Percentiles rank a stretch among this genome's conserved stretches.
Evolutionary conservation across 1,284 basidiomycete species (phyloP).

Genomic region (Schizopora paradoxa): DNA sequence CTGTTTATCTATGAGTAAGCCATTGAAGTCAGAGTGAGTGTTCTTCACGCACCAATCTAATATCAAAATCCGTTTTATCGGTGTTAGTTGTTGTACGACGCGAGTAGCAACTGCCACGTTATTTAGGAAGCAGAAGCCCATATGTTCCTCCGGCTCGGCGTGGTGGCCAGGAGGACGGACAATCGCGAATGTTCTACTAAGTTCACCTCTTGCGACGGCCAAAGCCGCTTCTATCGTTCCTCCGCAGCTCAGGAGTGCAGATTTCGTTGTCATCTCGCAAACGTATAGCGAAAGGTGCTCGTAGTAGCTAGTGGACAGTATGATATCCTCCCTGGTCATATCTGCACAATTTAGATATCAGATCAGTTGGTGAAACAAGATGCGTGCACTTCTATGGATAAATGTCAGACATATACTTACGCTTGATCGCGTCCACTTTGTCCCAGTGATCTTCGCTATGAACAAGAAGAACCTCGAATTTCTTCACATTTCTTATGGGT

Average conservation of each 20-base stretch:
- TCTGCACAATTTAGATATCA: slow-evolving; percentile 37
- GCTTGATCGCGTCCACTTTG: slow-evolving; percentile 73
- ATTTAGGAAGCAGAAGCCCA: slow-evolving; percentile 99
- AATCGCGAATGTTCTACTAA: slow-evolving; percentile 91
- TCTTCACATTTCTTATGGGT: slow-evolving; percentile 66
- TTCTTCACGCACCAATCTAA: slow-evolving; percentile 78
- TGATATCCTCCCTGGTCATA: slow-evolving; percentile 67
- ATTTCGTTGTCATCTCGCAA: slow-evolving; percentile 77
- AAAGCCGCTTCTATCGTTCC: slow-evolving; percentile 90
- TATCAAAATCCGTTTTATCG: slow-evolving; percentile 80
- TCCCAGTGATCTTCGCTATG: slow-evolving; percentile 91
- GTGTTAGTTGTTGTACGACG: slow-evolving; percentile 67
- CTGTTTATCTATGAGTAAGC: slow-evolving; percentile 36
- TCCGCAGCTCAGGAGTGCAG: slow-evolving; percentile 87
- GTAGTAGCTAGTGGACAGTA: slow-evolving; percentile 74
- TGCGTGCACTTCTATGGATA: slow-evolving; percentile 13
- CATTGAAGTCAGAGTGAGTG: slow-evolving; percentile 11
- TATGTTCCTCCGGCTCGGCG: slow-evolving; percentile 94
- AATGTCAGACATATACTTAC: slow-evolving; percentile 40
- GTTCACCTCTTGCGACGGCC: slow-evolving; percentile 76
- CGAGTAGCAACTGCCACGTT: slow-evolving; percentile 92
- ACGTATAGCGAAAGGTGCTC: slow-evolving; percentile 91
- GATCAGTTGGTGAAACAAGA: slow-evolving; percentile 14
- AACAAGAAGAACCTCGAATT: slow-evolving; percentile 81
- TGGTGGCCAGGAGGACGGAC: slow-evolving; percentile 98